Conservation (phyloP, 2,329 filamentous ascomycete species). For the Parafenestella ontariensis region DNA sequence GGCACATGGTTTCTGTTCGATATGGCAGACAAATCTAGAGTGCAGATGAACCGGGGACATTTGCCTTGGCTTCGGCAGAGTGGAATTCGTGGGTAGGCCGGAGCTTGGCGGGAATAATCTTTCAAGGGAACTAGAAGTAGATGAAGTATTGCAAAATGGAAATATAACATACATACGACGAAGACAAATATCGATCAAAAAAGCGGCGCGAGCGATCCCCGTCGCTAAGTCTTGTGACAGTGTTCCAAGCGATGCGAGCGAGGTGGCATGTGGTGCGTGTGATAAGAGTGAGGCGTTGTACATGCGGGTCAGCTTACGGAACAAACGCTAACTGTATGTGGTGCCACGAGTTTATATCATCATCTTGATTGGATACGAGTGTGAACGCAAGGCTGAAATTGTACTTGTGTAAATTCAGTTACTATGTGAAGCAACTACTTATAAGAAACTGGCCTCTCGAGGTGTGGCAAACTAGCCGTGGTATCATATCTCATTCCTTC, state of each 20-base stretch:
- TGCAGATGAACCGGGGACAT: not conserved
- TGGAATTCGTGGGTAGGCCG: not conserved
- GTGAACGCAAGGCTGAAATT: not conserved
- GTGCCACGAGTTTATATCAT: constrained; percentile 21
- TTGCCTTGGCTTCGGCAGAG: not conserved
- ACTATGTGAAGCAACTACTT: constrained; percentile 3
- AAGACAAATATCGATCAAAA: no score
- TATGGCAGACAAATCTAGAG: not conserved
- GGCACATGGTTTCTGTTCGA: not conserved
- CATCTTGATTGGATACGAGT: constrained; percentile 25
- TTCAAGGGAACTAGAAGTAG: not conserved
- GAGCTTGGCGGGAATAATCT: not conserved
- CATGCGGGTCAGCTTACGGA: constrained; percentile 15
- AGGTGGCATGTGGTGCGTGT: constrained; percentile 24
- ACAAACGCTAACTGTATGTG: constrained; percentile 21
- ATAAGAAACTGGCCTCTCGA: constrained; percentile 6
- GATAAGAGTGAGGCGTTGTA: constrained; percentile 27
- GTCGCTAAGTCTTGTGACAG: constrained; percentile 3
- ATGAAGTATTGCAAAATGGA: not conserved
- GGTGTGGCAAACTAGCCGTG: constrained; percentile 19
- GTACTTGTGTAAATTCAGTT: constrained; percentile 6
- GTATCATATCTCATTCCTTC: constrained; percentile 31
- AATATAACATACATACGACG: not conserved
- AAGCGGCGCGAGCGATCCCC: not conserved
- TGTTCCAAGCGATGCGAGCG: constrained; percentile 3